Percentiles rank a stretch among this genome's conserved stretches.
These are phyloP conservation scores for Beauveria asiatica DNA, from an alignment of 2,329 filamentous ascomycete species.

Conservation along the genomic window DNA sequence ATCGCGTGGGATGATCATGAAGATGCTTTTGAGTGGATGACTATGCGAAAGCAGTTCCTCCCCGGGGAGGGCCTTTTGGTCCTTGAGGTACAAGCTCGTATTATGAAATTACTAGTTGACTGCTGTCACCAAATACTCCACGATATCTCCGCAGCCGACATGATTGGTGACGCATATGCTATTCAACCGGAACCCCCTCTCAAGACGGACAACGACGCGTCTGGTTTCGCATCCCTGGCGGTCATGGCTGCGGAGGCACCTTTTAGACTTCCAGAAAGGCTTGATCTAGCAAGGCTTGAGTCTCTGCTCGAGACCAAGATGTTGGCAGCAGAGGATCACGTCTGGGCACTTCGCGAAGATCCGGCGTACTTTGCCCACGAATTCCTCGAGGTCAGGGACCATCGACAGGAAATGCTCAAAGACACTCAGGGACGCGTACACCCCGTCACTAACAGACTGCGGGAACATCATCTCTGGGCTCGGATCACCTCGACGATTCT, in stretches of 20 bases:
- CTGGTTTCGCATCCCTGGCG: constrained; percentile 29
- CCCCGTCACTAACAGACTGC: constrained; percentile 13
- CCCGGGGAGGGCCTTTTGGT: constrained; percentile 40
- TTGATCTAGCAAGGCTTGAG: constrained; percentile 38
- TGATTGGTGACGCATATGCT: constrained; percentile 23
- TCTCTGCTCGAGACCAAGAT: constrained; percentile 33
- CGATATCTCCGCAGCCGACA: constrained; percentile 30
- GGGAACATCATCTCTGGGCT: constrained; percentile 27
- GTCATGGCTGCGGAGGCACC: constrained; percentile 39
- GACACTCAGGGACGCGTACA: constrained; percentile 28
- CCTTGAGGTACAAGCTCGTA: constrained; percentile 41
- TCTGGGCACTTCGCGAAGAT: constrained; percentile 49
- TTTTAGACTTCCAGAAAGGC: constrained; percentile 38
- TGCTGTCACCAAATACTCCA: constrained; percentile 41
- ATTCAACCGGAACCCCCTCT: constrained; percentile 29
- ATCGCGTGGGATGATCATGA: constrained; percentile 24
- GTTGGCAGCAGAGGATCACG: constrained; percentile 40
- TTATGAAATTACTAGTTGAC: constrained; percentile 39
- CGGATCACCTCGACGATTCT: constrained; percentile 28
- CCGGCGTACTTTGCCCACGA: constrained; percentile 44
- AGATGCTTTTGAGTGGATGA: constrained; percentile 30
- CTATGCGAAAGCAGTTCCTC: constrained; percentile 26
- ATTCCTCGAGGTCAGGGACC: constrained; percentile 35
- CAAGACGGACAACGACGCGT: constrained; percentile 21
- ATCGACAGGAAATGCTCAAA: constrained; percentile 35